These are phyloP conservation scores for Drosera capensis DNA, from an alignment of 148 eudicot genomes.

Conservation along the genomic window DNA sequence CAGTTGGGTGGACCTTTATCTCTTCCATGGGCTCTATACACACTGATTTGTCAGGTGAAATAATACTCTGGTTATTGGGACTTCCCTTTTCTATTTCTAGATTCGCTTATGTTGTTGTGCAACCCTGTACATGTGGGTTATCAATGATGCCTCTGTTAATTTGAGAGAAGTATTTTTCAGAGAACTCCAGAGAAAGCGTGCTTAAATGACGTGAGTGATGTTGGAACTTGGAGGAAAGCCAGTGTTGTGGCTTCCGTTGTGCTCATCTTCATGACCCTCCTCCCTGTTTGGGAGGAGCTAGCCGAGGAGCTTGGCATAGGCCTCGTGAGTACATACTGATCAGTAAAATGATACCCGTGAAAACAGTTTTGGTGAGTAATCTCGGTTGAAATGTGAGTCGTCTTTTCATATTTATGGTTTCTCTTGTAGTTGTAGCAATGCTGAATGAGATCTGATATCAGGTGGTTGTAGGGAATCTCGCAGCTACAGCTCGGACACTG, in stretches of 20 bases:
- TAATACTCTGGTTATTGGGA: not conserved
- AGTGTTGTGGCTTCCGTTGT: conserved; percentile 29
- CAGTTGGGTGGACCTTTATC: conserved; percentile 98
- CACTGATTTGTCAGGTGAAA: conserved; percentile 87
- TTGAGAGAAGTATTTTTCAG: conserved; percentile 34
- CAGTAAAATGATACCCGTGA: not conserved
- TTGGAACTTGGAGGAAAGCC: conserved; percentile 70
- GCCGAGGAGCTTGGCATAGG: conserved; percentile 94
- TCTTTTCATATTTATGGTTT: too few relatives aligned
- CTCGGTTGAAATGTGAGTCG: not conserved
- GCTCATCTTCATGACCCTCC: conserved; percentile 64
- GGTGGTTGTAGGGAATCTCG: too few relatives aligned
- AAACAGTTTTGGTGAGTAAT: conserved; percentile 17
- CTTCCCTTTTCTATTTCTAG: not conserved
- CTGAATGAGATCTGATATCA: too few relatives aligned
- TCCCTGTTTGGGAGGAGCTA: conserved; percentile 93
- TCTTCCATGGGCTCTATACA: conserved; percentile 96
- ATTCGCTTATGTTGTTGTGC: not conserved
- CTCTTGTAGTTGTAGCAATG: too few relatives aligned
- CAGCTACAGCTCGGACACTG: too few relatives aligned
- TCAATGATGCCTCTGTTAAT: too few relatives aligned
- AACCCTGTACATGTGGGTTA: not conserved
- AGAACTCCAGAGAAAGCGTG: conserved; percentile 95
- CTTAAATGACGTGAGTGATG: conserved; percentile 88
- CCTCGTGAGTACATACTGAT: conserved; percentile 56